A percentile compares a stretch with the other conserved stretches of the same genome.
phyloP scores from a whole-genome alignment of 1,139 yeast genomes.

The Magnusiomyces sp. region DNA sequence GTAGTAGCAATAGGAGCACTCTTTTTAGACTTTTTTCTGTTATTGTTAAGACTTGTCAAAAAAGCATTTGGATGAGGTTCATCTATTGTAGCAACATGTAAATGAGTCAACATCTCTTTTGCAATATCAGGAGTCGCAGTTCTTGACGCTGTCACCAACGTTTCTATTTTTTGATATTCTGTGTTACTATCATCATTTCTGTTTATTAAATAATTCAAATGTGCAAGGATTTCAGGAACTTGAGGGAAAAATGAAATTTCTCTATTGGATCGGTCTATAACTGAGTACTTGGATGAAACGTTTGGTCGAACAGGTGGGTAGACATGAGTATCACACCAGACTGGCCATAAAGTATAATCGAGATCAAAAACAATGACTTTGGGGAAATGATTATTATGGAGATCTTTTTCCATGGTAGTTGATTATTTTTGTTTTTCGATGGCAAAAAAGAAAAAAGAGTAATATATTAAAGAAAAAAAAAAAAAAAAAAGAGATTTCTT shows the following conservation, averaged over 20 bases:
- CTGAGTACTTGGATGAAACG: conserved; percentile 20
- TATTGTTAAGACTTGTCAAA: too few relatives aligned
- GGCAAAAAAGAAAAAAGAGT: too few relatives aligned
- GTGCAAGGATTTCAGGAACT: conserved; percentile 45
- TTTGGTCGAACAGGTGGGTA: conserved; percentile 41
- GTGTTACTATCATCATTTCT: conserved; percentile 30
- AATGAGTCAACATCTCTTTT: conserved; percentile 41
- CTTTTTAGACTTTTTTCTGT: too few relatives aligned
- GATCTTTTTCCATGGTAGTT: not conserved
- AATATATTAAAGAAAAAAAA: too few relatives aligned
- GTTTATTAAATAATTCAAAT: conserved; percentile 29
- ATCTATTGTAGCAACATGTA: conserved; percentile 32
- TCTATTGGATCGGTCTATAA: conserved; percentile 43
- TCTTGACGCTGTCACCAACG: conserved; percentile 57
- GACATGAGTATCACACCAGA: conserved; percentile 64
- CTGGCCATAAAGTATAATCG: conserved; percentile 74
- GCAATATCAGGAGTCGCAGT: conserved; percentile 62
- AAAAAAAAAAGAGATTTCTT: too few relatives aligned
- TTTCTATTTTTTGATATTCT: conserved; percentile 40
- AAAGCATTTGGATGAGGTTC: not conserved
- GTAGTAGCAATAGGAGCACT: too few relatives aligned
- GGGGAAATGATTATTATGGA: conserved; percentile 32
- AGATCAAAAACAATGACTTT: conserved; percentile 62
- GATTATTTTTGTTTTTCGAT: too few relatives aligned
- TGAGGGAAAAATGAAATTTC: conserved; percentile 48